These are phyloP conservation scores for Botrytis byssoidea DNA, from an alignment of 2,329 filamentous ascomycete genomes.

Conservation along the genomic window DNA sequence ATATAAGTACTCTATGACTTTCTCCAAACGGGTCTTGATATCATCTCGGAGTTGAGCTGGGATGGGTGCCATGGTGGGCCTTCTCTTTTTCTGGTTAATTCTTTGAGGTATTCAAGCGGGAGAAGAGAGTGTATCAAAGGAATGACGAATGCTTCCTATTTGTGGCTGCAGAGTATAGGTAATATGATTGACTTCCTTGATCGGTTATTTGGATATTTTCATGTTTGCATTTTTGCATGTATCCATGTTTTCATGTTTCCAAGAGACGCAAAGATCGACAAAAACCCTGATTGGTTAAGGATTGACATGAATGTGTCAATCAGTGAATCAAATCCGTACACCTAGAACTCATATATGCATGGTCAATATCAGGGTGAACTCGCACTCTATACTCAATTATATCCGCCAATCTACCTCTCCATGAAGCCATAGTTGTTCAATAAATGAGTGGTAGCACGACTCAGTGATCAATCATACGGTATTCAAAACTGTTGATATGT, in stretches of 20 bases:
- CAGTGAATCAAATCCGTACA: not conserved
- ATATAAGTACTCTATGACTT: constrained; percentile 3
- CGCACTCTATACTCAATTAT: not conserved
- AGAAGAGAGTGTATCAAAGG: not conserved
- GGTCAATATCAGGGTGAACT: not conserved
- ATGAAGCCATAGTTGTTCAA: not conserved
- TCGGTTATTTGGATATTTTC: not conserved
- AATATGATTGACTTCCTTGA: not conserved
- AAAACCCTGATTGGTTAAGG: no score
- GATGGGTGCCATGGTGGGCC: not conserved
- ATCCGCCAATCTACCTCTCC: not conserved
- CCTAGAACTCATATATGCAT: not conserved
- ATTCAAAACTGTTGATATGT: not conserved
- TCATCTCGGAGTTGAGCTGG: constrained; percentile 14
- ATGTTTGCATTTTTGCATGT: not conserved
- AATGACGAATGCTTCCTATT: not conserved
- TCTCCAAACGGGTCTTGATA: constrained; percentile 2
- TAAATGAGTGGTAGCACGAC: not conserved
- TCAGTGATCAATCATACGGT: not conserved
- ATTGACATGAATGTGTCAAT: not conserved
- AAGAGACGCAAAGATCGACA: not conserved
- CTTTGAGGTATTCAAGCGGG: no score
- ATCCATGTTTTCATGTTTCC: not conserved
- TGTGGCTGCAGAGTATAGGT: not conserved
- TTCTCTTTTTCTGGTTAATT: not conserved